Percentiles rank a stretch among this genome's conserved stretches.
These are phyloP conservation scores for Barnettozyma salicaria DNA, from an alignment of 805 yeast genomes.

Conservation along the genomic window DNA sequence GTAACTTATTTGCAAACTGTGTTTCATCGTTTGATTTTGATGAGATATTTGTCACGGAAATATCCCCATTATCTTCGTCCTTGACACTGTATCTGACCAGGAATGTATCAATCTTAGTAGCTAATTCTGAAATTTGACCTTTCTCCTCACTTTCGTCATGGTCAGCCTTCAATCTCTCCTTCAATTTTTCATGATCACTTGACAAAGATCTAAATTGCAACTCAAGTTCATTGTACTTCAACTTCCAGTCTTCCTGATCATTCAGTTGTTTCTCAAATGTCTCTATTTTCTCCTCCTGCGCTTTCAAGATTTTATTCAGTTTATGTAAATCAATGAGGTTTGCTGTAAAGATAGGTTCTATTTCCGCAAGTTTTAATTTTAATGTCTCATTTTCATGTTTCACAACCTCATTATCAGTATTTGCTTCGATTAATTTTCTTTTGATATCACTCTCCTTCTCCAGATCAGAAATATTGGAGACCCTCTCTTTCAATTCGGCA, in stretches of 20 bases:
- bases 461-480: slow-evolving; percentile 17
- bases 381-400: slow-evolving; percentile 40
- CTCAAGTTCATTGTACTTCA: slow-evolving; percentile 44
- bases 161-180: slow-evolving; percentile 30
- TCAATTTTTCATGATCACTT: slow-evolving; percentile 38
- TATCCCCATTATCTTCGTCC: slow-evolving; percentile 19
- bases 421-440: slow-evolving; percentile 38
- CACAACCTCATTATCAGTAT: slow-evolving; percentile 38
- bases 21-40: slow-evolving; percentile 2
- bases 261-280: slow-evolving; percentile 36
- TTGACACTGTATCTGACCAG: slow-evolving; percentile 23
- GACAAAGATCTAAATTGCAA: slow-evolving; percentile 38
- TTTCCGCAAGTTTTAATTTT: slow-evolving; percentile 35
- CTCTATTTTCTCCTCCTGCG: slow-evolving; percentile 43
- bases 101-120: slow-evolving; percentile 25
- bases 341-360: slow-evolving; percentile 48
- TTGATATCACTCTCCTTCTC: slow-evolving; percentile 30
- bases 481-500: slow-evolving; percentile 18
- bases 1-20: slow-evolving; percentile 32
- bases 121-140: slow-evolving; percentile 20
- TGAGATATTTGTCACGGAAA: not conserved
- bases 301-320: slow-evolving; percentile 48
- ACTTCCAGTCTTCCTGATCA: slow-evolving; percentile 39
- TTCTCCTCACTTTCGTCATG: slow-evolving; percentile 10
- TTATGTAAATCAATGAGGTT: slow-evolving; percentile 47